Percentiles rank a stretch among this genome's conserved stretches.
Evolutionary conservation across 139 green algal species (phyloP).

Genomic region (Mychonastes homosphaera): DNA sequence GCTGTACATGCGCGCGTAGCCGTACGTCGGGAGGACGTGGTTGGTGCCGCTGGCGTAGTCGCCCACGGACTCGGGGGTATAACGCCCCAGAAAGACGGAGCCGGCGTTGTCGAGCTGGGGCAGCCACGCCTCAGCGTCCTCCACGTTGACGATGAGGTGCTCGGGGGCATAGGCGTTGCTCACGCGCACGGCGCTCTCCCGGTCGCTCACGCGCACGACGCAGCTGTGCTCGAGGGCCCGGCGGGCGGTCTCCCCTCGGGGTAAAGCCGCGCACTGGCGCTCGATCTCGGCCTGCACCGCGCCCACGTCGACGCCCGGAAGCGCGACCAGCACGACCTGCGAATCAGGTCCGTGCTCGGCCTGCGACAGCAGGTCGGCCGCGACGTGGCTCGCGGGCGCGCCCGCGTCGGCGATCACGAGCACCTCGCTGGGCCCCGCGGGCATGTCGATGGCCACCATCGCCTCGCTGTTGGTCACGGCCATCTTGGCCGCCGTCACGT

Average conservation of each 20-base stretch:
- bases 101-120: slow-evolving; percentile 79
- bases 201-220: slow-evolving; percentile 45
- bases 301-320: slow-evolving; percentile 73
- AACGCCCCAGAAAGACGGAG: slow-evolving; percentile 82
- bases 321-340: slow-evolving; percentile 89
- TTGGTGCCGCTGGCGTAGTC: slow-evolving; percentile 98
- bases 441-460: slow-evolving; percentile 97
- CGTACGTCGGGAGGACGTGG: slow-evolving; percentile 96
- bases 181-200: slow-evolving; percentile 68
- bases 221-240: slow-evolving; percentile 81
- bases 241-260: slow-evolving; percentile 68
- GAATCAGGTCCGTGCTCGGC: slow-evolving; percentile 90
- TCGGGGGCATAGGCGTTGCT: slow-evolving; percentile 94
- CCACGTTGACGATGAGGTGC: slow-evolving; percentile 95
- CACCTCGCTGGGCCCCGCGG: slow-evolving; percentile 78
- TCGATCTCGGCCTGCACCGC: slow-evolving; percentile 68
- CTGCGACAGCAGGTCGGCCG: slow-evolving; percentile 90
- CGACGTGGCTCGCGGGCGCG: slow-evolving; percentile 67
- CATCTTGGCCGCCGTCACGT: slow-evolving; percentile 88
- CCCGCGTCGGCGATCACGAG: slow-evolving; percentile 82
- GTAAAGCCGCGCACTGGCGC: slow-evolving; percentile 70
- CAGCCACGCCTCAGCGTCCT: slow-evolving; percentile 78
- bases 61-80: slow-evolving; percentile 91
- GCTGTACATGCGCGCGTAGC: slow-evolving; percentile 95
- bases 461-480: slow-evolving; percentile 82